Conservation (phyloP, 1,284 basidiomycete species). For the Puccinia horiana region DNA sequence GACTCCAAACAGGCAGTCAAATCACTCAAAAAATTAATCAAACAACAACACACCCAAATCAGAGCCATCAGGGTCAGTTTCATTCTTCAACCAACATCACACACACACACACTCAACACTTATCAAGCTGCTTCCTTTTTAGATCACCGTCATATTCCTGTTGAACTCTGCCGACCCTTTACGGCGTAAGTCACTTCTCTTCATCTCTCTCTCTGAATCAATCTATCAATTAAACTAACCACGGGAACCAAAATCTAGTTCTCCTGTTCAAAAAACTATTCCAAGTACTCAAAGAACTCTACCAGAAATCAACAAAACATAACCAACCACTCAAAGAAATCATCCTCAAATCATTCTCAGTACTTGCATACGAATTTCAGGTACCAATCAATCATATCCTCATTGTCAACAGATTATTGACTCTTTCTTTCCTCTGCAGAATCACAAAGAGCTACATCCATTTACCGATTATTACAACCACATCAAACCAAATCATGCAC, state of each 20-base stretch:
- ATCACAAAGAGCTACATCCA: constrained; percentile 14
- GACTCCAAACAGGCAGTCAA: constrained; percentile 74
- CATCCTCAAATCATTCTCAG: constrained; percentile 21
- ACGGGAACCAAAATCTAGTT: too few species aligned
- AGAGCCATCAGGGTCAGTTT: constrained; percentile 53
- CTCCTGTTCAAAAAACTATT: constrained; percentile 35
- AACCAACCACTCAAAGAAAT: background rate
- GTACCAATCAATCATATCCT: background rate
- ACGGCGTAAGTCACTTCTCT: constrained; percentile 8
- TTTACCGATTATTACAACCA: constrained; percentile 44
- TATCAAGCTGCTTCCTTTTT: background rate
- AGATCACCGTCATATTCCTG: constrained; percentile 41
- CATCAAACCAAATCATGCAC: constrained; percentile 27
- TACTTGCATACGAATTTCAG: constrained; percentile 42
- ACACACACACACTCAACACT: constrained; percentile 58
- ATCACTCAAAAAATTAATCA: constrained; percentile 73
- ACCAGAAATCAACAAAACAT: constrained; percentile 8
- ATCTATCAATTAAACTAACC: too few species aligned
- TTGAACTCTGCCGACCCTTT: constrained; percentile 47
- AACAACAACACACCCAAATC: constrained; percentile 53
- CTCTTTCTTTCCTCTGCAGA: constrained; percentile 69
- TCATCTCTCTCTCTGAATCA: too few species aligned
- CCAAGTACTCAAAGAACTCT: constrained; percentile 22
- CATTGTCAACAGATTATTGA: constrained; percentile 63
- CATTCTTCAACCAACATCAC: background rate